Evolutionary conservation across 305 asterid species (phyloP), one percentile per base, ranked within the genome.

Genomic region (Fraxinus floribunda): DNA sequence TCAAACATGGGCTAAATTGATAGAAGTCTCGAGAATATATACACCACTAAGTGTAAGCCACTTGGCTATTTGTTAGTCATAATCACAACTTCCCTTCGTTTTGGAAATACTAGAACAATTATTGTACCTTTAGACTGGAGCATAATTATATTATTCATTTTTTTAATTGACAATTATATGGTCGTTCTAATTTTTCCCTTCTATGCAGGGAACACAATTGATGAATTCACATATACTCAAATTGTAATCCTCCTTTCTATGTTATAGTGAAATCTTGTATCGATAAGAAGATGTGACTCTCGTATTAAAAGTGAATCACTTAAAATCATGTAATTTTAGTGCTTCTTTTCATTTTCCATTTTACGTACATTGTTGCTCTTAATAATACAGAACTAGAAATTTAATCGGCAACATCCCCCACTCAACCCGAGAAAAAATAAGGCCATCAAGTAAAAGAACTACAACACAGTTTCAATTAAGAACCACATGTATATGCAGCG

Each of bases 31-130:
- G n/a, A 55, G 76, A 49, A 68, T 71, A 24, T 20, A 22, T 30
- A 4, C 36, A 44, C 84, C 85, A 71, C 79, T 46, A 38, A 83
- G 76, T 74, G 16, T 79, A 13, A 55, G 86, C 81, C 87, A 86
- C 20, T 3, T 80, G 86, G 62, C 20, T 30, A 10, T 29, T 29
- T 13, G 9, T 68, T 68, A 68, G 39, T 29, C 39, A 13, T 4
- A 26, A 29, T 24, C 9, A 5, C 44, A 75, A 66, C 24, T 30
- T 41, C 80, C 26, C 9, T 68, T 52, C 26, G 3, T 49, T 15
- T 49, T 4, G 60, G 60, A 49, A 15, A 15, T 15, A 18, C 60
- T 49, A 49, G 20, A 49, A 60, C 32, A 60, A 22, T 62, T 62
- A 62, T 22, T 62, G 32, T 60, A 60, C 68, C 30, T 44, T 2